These are phyloP conservation scores for Aspergillus nomiae DNA, from an alignment of 2,329 filamentous ascomycete species.

Conservation along the genomic window DNA sequence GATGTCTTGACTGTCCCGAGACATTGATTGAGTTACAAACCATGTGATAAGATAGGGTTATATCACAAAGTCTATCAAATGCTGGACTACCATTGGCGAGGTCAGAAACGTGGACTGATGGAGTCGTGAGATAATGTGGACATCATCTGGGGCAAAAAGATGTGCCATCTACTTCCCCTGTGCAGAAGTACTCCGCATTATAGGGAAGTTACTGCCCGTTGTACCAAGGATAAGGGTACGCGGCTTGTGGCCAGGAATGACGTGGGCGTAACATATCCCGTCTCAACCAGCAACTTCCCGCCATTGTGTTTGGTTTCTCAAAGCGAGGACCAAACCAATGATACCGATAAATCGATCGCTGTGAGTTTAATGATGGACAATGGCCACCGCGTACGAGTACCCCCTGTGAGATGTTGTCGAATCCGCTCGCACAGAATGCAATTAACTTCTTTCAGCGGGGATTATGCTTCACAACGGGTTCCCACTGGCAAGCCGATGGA, in stretches of 20 bases:
- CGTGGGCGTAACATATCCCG: conserved; percentile 5
- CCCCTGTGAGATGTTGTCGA: neutral
- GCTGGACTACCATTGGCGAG: neutral
- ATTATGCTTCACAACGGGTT: neutral
- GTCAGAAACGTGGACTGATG: neutral
- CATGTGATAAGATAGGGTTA: neutral
- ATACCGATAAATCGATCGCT: neutral
- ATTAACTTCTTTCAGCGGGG: neutral
- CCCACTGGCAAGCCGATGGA: neutral
- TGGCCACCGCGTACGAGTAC: neutral
- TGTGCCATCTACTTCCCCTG: neutral
- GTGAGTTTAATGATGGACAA: neutral
- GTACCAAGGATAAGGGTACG: neutral
- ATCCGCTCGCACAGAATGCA: neutral
- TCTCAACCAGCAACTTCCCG: neutral
- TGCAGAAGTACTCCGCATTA: neutral
- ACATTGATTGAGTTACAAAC: neutral
- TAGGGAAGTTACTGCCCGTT: neutral
- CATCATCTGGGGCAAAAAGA: neutral
- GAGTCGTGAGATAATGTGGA: neutral
- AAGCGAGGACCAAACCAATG: neutral
- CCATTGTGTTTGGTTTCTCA: neutral
- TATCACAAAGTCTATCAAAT: neutral
- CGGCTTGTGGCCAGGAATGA: conserved; percentile 4
- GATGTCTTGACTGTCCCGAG: neutral